Base-by-base conservation (phyloP, 768 basidiomycete species). In the Chalciporus sphaerocephalus region DNA sequence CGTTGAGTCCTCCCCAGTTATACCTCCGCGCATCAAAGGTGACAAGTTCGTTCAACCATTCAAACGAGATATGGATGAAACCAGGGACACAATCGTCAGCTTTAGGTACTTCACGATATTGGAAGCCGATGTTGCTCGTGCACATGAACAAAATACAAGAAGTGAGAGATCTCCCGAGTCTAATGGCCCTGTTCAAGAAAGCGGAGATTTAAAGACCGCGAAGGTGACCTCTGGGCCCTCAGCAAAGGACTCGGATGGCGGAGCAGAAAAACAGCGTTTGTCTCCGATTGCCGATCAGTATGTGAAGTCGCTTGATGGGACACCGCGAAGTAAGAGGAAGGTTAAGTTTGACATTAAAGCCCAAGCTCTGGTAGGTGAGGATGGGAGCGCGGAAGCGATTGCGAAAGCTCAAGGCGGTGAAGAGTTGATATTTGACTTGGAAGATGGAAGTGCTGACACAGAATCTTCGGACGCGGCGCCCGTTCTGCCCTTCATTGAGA, bases 341-440 rank as follows among this genome's bases (percentile, higher is more conserved):
- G 83, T 89, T 23, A 86, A 83, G 8, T 89, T 89, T 55, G 77
- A 88, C 51, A 76, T 84, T 39, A 69, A 82, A 57, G 76, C 81
- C 17, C 79, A 72, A 30, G 73, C 76, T 10, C 66, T 73, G 20
- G 69, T 74, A n/a, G 74, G 75, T 49, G 69, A 74, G 23, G 62
- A 62, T 21, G 65, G 66, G 15, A 65, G 62, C 25, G 47, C 62
- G 16, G 66, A 64, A 45, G 56, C 59, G 34, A 62, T 61, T 33
- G 66, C 62, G 32, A 65, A 68, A 56, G 56, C 30, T 49, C 66
- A 25, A 4, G 68, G 64, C 40, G 60, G 66, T 21, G 74, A 78
- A 84, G 85, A 80, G 43, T 71, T 81, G 69, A 77, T 90, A 30
- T 90, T 90, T 51, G 77, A 79, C 42, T 67, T 88, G 52, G 87